A percentile compares a stretch with the other conserved stretches of the same genome.
Evolutionary conservation across 345 rosid genomes (phyloP).

Genomic region (Turritis glabra): DNA sequence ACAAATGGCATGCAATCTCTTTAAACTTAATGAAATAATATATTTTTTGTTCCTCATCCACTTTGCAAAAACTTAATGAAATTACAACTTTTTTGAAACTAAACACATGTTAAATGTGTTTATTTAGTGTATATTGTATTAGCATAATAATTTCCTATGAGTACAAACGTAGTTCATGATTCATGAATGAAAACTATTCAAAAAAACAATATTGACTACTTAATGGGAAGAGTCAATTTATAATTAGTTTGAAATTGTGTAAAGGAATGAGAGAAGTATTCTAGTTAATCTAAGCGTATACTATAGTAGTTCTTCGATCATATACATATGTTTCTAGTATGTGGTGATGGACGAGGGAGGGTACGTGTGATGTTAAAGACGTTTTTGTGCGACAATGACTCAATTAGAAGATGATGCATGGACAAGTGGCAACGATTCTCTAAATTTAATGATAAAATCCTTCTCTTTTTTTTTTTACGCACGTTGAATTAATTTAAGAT

Average conservation of each 20-base stretch:
- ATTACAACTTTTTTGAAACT: not conserved
- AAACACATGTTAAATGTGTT: not conserved
- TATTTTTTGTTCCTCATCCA: not conserved
- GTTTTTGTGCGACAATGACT: too few relatives aligned
- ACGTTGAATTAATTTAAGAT: not conserved
- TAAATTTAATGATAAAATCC: not conserved
- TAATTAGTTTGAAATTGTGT: too few relatives aligned
- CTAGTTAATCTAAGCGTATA: too few relatives aligned
- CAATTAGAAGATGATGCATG: too few relatives aligned
- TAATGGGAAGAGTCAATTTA: too few relatives aligned
- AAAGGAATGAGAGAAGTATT: too few relatives aligned
- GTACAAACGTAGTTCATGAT: not conserved
- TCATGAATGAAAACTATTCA: not conserved
- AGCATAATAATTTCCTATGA: not conserved
- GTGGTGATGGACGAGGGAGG: too few relatives aligned
- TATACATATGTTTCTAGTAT: too few relatives aligned
- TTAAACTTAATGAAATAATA: not conserved
- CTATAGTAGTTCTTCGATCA: too few relatives aligned
- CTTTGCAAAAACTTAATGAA: too few relatives aligned
- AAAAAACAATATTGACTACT: not conserved
- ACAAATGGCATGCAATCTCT: constrained; percentile 22
- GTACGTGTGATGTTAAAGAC: too few relatives aligned
- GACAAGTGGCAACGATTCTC: too few relatives aligned
- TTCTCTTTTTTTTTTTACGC: constrained; percentile 7
- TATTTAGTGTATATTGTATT: not conserved